Conservation (phyloP, 129 eudicot genomes). For the Helianthus annuus region HanXRQr2.0-SUNRISE NC_035448.2:176191277-176191776, state of each 20-base stretch:
- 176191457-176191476: not conserved
- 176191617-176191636: conserved; percentile 41
- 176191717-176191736: conserved; percentile 43
- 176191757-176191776: conserved; percentile 66
- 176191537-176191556: conserved; percentile 11
- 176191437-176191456: not conserved
- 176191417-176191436: not conserved
- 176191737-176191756: conserved; percentile 62
- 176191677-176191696: conserved; percentile 2
- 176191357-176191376: not conserved
- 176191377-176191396: not conserved
- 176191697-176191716: not conserved
- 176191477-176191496: conserved; percentile 7
- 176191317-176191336: not conserved
- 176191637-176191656: conserved; percentile 48
- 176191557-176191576: conserved; percentile 12
- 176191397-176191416: not conserved
- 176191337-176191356: not conserved
- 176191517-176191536: conserved; percentile 20
- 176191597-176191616: conserved; percentile 49
- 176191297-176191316: not conserved
- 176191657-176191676: not conserved
- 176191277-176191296: not conserved
- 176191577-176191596: conserved; percentile 25
- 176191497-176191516: conserved; percentile 10